A percentile compares a stretch with the other conserved stretches of the same genome.
Conservation (phyloP, 2,329 filamentous ascomycete species). For the Dactylellina cionopaga region DNA sequence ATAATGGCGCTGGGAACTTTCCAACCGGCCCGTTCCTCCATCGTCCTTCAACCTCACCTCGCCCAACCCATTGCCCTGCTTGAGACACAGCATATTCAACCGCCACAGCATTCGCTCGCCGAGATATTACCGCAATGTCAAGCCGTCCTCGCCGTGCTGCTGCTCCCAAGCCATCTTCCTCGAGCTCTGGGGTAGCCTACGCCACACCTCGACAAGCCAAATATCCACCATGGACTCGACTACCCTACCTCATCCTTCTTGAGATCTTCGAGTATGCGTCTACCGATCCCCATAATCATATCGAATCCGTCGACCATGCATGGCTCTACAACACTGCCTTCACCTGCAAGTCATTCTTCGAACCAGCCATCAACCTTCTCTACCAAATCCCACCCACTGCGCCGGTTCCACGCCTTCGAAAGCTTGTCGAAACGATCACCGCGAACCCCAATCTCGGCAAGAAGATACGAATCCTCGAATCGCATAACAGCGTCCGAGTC, state of each 20-base stretch:
- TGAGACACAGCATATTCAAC: background rate
- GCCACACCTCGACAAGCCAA: conserved; percentile 36
- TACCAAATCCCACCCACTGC: conserved; percentile 25
- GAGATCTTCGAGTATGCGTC: conserved; percentile 37
- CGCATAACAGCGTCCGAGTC: conserved; percentile 14
- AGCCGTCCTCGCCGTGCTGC: conserved; percentile 7
- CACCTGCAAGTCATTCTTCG: conserved; percentile 42
- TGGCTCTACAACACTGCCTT: conserved; percentile 35
- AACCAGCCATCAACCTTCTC: conserved; percentile 41
- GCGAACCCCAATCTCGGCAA: conserved; percentile 16
- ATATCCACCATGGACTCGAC: conserved; percentile 30
- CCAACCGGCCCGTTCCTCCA: conserved; percentile 1
- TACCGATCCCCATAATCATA: conserved; percentile 14
- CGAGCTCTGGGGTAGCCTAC: background rate
- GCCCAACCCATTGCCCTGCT: background rate
- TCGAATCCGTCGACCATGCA: conserved; percentile 15
- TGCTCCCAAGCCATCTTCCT: conserved; percentile 6
- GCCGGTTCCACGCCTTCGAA: conserved; percentile 18
- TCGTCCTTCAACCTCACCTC: conserved; percentile 19
- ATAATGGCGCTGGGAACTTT: background rate
- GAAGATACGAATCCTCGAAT: conserved; percentile 22
- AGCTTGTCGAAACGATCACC: conserved; percentile 19
- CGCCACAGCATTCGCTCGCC: background rate
- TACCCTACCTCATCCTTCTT: conserved; percentile 35
- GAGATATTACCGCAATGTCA: conserved; percentile 9